phyloP scores from a whole-genome alignment of 2,329 filamentous ascomycete genomes.

The Beauveria caledonica region DNA sequence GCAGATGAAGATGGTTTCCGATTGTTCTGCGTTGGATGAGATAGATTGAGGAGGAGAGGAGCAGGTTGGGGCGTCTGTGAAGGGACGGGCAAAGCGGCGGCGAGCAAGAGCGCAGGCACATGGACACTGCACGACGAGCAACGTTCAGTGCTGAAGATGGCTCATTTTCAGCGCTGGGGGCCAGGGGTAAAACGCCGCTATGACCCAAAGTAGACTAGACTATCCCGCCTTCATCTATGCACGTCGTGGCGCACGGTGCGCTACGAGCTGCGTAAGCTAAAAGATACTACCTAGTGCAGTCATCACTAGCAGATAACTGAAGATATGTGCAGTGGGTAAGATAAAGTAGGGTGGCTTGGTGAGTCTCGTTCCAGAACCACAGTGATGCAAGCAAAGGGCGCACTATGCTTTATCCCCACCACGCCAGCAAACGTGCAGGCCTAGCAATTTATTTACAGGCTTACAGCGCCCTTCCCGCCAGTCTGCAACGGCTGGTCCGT shows the following conservation, averaged over 20 bases:
- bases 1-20: background rate
- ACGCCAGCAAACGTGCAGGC: background rate
- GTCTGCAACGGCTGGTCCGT: slow-evolving; percentile 4
- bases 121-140: background rate
- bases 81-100: background rate
- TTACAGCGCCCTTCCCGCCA: background rate
- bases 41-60: slow-evolving; percentile 1
- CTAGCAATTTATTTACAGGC: background rate
- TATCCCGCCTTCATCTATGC: background rate
- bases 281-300: background rate
- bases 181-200: background rate
- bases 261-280: background rate
- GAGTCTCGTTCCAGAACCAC: slow-evolving; percentile 7
- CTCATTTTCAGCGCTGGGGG: slow-evolving; percentile 1
- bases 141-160: background rate
- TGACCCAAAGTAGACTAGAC: background rate
- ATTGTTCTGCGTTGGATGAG: background rate
- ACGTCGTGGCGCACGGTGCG: background rate
- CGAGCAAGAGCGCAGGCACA: background rate
- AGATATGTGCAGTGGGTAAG: no score
- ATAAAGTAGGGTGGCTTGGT: background rate
- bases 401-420: background rate
- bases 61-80: background rate
- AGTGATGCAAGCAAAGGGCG: background rate
- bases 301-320: background rate